A percentile compares a stretch with the other conserved stretches of the same genome.
phyloP scores from a whole-genome alignment of 2,329 filamentous ascomycete genomes.

The Claviceps sp. region DNA sequence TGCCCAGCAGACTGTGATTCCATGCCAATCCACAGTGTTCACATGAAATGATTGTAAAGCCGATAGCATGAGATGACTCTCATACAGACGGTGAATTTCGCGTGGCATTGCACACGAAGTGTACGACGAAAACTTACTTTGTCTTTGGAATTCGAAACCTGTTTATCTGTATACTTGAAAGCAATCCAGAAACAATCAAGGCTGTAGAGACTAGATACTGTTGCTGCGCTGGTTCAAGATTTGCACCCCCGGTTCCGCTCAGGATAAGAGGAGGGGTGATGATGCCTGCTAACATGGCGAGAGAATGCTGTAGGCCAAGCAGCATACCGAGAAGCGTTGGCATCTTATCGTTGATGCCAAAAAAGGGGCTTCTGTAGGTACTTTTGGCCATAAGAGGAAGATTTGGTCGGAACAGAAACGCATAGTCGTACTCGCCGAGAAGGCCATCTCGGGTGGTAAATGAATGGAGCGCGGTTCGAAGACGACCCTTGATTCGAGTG shows the following conservation, averaged over 20 bases:
- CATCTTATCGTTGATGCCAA: conserved; percentile 69
- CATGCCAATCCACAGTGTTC: not conserved
- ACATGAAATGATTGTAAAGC: not conserved
- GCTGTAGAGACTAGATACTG: conserved; percentile 72
- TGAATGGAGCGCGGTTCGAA: conserved; percentile 19
- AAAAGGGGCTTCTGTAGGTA: conserved; percentile 52
- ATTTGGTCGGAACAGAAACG: conserved; percentile 68
- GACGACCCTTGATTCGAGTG: conserved; percentile 9
- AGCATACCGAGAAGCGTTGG: conserved; percentile 61
- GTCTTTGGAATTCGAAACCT: conserved; percentile 60
- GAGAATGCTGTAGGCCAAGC: conserved; percentile 65
- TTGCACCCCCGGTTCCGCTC: conserved; percentile 44
- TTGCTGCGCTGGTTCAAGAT: conserved; percentile 44
- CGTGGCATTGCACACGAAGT: not conserved
- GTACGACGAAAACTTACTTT: conserved; percentile 23
- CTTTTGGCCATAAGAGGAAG: conserved; percentile 64
- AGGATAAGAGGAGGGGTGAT: conserved; percentile 72
- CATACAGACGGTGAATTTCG: too few relatives aligned
- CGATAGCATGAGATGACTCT: too few relatives aligned
- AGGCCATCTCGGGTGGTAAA: conserved; percentile 56
- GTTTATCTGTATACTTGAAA: conserved; percentile 66
- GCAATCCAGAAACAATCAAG: conserved; percentile 63
- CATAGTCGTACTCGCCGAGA: conserved; percentile 81
- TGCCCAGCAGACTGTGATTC: not conserved
- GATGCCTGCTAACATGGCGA: conserved; percentile 63